Base-by-base conservation (phyloP, 352 stramenopile genomes). In the Vaucheria bursata region DNA sequence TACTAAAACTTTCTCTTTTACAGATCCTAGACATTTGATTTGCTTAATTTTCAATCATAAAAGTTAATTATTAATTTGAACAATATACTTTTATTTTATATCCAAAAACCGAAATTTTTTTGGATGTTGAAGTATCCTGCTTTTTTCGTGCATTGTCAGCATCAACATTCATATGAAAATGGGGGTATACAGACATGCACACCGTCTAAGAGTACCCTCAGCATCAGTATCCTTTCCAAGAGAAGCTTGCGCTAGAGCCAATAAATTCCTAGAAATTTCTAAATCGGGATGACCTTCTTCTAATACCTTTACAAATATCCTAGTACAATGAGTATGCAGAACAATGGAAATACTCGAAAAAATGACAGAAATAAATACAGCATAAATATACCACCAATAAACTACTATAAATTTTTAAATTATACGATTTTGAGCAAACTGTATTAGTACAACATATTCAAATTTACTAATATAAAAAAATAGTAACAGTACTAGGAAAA, bases 251-350 rank as follows among this genome's bases (percentile, higher is more conserved):
- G 65, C 65, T 40, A 72, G 65, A 29, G 65, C 65, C 31, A 72
- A 40, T 35, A 36, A 35, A 40, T 72, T 72, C 29, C 65, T 29
- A 1, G 65, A 29, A 1, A 72, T 36, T 35, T 72, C 12, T 40
- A 72, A 35, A 35, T 72, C 65, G 8, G 65, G 65, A 35, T 72
- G 65, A 38, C 65, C 31, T 35, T 72, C 65, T 2, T 72, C 31
- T 25, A 72, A 35, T 7, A 72, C 65, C 65, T 72, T 29, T 38
- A 69, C 59, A 4, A 25, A 12, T 18, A 25, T 18, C 45, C n/a
- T n/a, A n/a, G n/a, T n/a, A n/a, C n/a, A n/a, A n/a, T n/a, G n/a
- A n/a, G n/a, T n/a, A n/a, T n/a, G n/a, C n/a, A n/a, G n/a, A n/a
- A n/a, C n/a, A n/a, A n/a, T n/a, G n/a, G n/a, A n/a, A n/a, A n/a